These are phyloP conservation scores for Botrytis deweyae DNA, from an alignment of 2,329 filamentous ascomycete genomes.

Conservation along the genomic window DNA sequence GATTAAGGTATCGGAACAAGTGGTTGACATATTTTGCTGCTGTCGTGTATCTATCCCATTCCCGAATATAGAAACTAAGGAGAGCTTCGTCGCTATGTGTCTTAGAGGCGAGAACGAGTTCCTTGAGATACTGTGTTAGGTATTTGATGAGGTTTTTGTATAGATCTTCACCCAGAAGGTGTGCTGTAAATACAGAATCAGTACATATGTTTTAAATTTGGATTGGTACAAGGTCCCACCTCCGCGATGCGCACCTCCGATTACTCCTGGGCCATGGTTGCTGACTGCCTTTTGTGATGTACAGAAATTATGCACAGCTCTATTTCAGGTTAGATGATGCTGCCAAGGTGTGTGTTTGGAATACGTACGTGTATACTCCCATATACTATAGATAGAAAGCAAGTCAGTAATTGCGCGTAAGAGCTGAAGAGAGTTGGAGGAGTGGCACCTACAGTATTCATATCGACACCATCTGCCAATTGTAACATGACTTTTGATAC, in stretches of 20 bases:
- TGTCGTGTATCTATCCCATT: constrained; percentile 94
- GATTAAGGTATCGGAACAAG: constrained; percentile 91
- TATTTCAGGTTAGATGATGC: constrained; percentile 46
- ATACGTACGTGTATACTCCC: constrained; percentile 82
- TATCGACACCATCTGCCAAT: constrained; percentile 87
- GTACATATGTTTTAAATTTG: constrained; percentile 22
- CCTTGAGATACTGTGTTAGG: constrained; percentile 71
- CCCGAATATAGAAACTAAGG: constrained; percentile 88
- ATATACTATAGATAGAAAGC: constrained; percentile 64
- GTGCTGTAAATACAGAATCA: constrained; percentile 56
- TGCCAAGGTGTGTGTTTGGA: constrained; percentile 17
- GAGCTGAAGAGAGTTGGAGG: not conserved
- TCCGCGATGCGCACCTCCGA: constrained; percentile 65
- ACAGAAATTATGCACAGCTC: constrained; percentile 96
- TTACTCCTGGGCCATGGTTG: constrained; percentile 46
- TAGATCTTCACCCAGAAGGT: constrained; percentile 91
- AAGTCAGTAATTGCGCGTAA: constrained; percentile 19
- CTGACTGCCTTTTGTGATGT: constrained; percentile 92
- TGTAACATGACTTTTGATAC: constrained; percentile 93
- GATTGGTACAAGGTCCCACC: constrained; percentile 48
- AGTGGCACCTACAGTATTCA: constrained; percentile 68
- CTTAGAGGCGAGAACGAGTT: constrained; percentile 69
- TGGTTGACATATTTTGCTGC: constrained; percentile 98
- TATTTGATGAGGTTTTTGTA: constrained; percentile 91
- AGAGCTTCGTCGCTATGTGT: constrained; percentile 86